Conservation (phyloP, 2,329 filamentous ascomycete species). For the Scedosporium boydii region DNA sequence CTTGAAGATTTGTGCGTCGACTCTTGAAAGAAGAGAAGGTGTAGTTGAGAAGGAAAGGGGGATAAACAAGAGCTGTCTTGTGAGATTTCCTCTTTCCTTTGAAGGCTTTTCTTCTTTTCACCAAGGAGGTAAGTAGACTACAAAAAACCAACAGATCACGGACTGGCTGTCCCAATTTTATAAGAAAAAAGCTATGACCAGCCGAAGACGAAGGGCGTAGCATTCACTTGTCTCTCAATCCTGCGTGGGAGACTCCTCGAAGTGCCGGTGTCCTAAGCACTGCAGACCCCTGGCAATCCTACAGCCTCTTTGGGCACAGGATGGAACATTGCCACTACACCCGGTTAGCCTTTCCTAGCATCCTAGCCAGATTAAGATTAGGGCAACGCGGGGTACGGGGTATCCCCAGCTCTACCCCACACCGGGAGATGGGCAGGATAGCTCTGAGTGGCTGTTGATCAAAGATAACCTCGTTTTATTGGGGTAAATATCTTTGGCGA, state of each 20-base stretch:
- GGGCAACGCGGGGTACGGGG: constrained; percentile 5
- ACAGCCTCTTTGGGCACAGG: background rate
- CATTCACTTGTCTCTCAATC: no score
- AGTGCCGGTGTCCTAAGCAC: no score
- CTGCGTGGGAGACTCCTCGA: no score
- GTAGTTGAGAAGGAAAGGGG: background rate
- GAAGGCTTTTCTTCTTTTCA: no score
- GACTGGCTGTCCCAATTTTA: no score
- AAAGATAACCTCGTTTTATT: background rate
- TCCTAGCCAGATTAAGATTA: background rate
- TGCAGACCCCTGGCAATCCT: background rate
- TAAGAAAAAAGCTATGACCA: no score
- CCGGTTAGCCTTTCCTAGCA: background rate
- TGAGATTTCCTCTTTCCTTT: no score
- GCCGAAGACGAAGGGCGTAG: no score
- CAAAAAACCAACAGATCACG: no score
- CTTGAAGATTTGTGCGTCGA: background rate
- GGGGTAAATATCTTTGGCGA: background rate
- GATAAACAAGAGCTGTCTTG: no score
- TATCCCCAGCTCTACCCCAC: background rate
- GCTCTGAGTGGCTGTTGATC: background rate
- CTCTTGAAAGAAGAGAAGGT: background rate
- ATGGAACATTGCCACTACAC: background rate
- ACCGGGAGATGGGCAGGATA: background rate
- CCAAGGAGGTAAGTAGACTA: no score